Base-by-base conservation (phyloP, 2,329 filamentous ascomycete genomes). In the Talaromyces sp. region DNA sequence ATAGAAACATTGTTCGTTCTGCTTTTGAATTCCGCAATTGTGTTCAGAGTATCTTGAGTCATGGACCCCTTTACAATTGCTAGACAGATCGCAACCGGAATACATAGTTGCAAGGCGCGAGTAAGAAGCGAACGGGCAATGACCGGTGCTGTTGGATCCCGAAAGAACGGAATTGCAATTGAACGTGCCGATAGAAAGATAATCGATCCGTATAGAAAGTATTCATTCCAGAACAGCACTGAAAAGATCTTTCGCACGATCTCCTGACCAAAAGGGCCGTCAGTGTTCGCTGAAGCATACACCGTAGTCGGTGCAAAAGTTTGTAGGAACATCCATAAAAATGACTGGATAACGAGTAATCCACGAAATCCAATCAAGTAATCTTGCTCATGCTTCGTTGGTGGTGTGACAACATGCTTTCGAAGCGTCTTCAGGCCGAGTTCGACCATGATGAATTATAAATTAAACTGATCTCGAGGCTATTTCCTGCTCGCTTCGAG, bases 181-280 rank as follows among this genome's bases (percentile, higher is more conserved):
- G 77, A 77, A 11, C 82, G 77, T 7, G 78, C 80, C 3, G 79
- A 82, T 22, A 83, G 72, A 27, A 82, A 73, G 66, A 83, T 77
- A 70, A 82, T 76, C 72, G 76, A 78, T 24, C 78, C 78, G 70
- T 79, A 79, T 61, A 83, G 77, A 65, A 83, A 71, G 37, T 76
- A 75, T 39, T 78, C 73, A 66, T 82, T 82, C 78, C 79, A 82
- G 65, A 82, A 76, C 3, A 82, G 70, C 14, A 82, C 77, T 0
- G 78, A 79, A 47, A 83, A 72, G 1, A 78, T 75, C 64, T 82
- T 80, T 58, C 81, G 77, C 35, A 83, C 69, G 33, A 81, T 69
- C 16, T 72, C 68, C 69, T 82, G 78, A 64, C 79, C 80, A 13
- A 69, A 61, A 2, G 77, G 76, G 0, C 79, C 64, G 7, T 43